Conservation (phyloP, 2,329 filamentous ascomycete species). For the Cordyceps tenuipes region DNA sequence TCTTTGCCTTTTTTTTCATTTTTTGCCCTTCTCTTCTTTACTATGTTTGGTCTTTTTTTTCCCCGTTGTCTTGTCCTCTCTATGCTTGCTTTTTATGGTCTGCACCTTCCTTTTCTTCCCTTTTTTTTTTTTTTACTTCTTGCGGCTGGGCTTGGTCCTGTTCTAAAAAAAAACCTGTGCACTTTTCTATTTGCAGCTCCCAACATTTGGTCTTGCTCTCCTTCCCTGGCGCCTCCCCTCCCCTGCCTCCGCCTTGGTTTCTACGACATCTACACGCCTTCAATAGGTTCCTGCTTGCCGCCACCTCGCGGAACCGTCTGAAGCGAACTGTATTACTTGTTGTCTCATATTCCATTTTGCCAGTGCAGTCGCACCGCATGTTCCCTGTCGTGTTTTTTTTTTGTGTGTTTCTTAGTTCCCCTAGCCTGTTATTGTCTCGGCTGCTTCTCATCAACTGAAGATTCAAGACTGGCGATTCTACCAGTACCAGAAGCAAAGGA, state of each 20-base stretch:
- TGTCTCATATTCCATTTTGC: background rate
- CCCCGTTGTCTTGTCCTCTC: background rate
- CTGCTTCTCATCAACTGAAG: background rate
- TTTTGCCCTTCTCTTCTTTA: background rate
- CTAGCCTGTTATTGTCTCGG: background rate
- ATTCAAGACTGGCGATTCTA: background rate
- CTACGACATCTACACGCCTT: conserved; percentile 21
- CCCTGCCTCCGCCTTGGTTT: conserved; percentile 14
- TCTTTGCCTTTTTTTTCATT: background rate
- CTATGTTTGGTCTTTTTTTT: background rate
- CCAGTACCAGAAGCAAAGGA: background rate
- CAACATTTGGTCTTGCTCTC: conserved; percentile 12
- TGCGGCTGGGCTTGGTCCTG: conserved; percentile 15
- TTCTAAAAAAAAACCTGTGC: conserved; percentile 21
- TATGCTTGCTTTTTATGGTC: background rate
- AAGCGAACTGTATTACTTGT: conserved; percentile 13
- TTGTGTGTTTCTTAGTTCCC: no score
- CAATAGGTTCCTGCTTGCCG: conserved; percentile 4
- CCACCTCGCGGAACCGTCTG: background rate
- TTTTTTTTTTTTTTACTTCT: conserved; percentile 17
- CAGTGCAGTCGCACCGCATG: background rate
- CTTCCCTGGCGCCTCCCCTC: background rate
- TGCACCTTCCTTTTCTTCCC: background rate
- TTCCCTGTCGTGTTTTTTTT: background rate
- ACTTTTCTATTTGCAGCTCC: conserved; percentile 26